Conservation (phyloP, 495 filamentous ascomycete species). For the Trichoderma erinaceum region DNA sequence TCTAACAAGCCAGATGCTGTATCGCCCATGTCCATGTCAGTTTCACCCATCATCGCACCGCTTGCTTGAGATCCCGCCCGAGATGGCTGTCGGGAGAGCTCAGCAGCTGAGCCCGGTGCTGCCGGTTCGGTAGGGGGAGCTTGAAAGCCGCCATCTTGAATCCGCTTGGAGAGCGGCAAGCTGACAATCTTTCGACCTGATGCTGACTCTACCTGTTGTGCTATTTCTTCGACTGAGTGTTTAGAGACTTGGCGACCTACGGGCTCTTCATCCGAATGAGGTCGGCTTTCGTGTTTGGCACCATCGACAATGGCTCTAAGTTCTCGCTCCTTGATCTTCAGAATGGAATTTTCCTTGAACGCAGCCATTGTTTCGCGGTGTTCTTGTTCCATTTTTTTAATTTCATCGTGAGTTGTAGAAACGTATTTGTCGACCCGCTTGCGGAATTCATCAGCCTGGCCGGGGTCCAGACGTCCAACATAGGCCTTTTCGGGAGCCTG, state of each 20-base stretch:
- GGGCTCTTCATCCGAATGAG: background rate
- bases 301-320: slow-evolving; percentile 49
- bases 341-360: slow-evolving; percentile 57
- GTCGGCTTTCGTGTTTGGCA: background rate
- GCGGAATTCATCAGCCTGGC: slow-evolving; percentile 68
- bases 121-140: slow-evolving; percentile 14
- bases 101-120: slow-evolving; percentile 19
- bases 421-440: slow-evolving; percentile 62
- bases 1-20: slow-evolving; percentile 56
- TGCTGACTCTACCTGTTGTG: slow-evolving; percentile 50
- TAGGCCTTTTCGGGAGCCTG: slow-evolving; percentile 42
- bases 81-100: slow-evolving; percentile 42
- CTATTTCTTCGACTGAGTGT: slow-evolving; percentile 50
- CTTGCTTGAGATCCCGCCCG: slow-evolving; percentile 43
- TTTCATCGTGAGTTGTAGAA: slow-evolving; percentile 63
- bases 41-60: slow-evolving; percentile 48
- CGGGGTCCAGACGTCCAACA: slow-evolving; percentile 56
- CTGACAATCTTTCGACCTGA: slow-evolving; percentile 50
- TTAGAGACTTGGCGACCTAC: background rate
- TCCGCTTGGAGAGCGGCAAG: slow-evolving; percentile 57
- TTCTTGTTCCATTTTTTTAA: slow-evolving; percentile 70
- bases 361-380: slow-evolving; percentile 70
- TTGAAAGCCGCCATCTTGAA: slow-evolving; percentile 64
- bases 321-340: slow-evolving; percentile 60
- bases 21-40: slow-evolving; percentile 62